Percentiles rank a stretch among this genome's conserved stretches.
These are phyloP conservation scores for Periconia digitata DNA, from an alignment of 2,329 filamentous ascomycete genomes.

Conservation along the genomic window DNA sequence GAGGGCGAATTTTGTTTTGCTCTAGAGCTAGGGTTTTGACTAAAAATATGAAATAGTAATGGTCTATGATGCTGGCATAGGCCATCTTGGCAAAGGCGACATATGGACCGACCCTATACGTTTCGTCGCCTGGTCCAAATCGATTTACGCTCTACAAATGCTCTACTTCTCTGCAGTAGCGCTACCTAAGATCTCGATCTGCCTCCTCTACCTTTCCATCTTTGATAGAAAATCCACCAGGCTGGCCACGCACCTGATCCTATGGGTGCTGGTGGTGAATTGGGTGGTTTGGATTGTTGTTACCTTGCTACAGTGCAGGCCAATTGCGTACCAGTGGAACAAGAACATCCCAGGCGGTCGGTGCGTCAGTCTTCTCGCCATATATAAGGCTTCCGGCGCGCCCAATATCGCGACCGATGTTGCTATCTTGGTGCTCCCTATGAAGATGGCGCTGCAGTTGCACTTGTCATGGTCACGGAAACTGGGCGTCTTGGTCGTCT, in stretches of 20 bases:
- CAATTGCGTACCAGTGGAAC: constrained; percentile 6
- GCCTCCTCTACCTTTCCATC: constrained; percentile 8
- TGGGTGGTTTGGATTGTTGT: constrained; percentile 6
- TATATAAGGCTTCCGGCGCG: constrained; percentile 3
- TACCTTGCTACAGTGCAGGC: constrained; percentile 4
- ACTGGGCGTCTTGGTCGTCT: constrained; percentile 7
- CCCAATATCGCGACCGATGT: constrained; percentile 10
- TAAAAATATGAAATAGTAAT: too few species aligned
- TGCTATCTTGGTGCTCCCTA: constrained; percentile 10
- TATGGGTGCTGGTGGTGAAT: constrained; percentile 5
- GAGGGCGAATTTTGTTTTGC: too few species aligned
- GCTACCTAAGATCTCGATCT: constrained; percentile 11
- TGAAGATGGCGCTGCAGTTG: constrained; percentile 2
- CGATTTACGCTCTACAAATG: constrained; percentile 10
- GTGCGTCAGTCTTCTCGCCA: constrained; percentile 1
- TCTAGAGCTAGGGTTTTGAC: too few species aligned
- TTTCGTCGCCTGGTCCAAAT: constrained; percentile 9
- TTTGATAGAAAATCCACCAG: neutral
- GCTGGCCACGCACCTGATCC: constrained; percentile 1
- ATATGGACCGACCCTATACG: neutral
- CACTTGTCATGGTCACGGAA: constrained; percentile 4
- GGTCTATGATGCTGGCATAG: too few species aligned
- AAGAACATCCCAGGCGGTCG: constrained; percentile 2
- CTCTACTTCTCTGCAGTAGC: constrained; percentile 7
- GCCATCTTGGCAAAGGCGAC: neutral